Conservation (phyloP, 2,329 filamentous ascomycete genomes). For the Aureobasidium subglaciale region DNA sequence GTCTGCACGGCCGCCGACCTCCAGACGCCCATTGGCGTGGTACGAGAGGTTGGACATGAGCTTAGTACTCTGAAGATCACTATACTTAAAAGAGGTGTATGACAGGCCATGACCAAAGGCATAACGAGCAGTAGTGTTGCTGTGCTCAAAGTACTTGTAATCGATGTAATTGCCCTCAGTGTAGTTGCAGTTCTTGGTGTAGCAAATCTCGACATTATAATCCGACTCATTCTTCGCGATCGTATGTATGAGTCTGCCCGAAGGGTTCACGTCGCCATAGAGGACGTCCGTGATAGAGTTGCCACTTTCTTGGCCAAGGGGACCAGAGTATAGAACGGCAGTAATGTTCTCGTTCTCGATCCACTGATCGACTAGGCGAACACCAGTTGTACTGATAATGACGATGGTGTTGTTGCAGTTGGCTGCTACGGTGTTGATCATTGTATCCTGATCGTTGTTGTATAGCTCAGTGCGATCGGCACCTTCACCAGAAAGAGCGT, state of each 20-base stretch:
- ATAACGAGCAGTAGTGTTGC: slow-evolving; percentile 24
- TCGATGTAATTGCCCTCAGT: slow-evolving; percentile 69
- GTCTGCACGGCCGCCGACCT: slow-evolving; percentile 48
- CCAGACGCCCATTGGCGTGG: slow-evolving; percentile 43
- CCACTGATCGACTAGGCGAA: slow-evolving; percentile 15
- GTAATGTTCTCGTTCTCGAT: slow-evolving; percentile 30
- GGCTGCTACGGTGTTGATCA: slow-evolving; percentile 37
- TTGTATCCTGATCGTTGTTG: slow-evolving; percentile 34
- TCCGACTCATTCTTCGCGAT: slow-evolving; percentile 59
- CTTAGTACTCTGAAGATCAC: slow-evolving; percentile 41
- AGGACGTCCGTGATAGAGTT: slow-evolving; percentile 41
- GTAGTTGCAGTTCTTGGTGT: slow-evolving; percentile 62
- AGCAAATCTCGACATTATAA: slow-evolving; percentile 62
- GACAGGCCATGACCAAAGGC: slow-evolving; percentile 33
- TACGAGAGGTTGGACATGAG: slow-evolving; percentile 71
- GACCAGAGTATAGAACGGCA: slow-evolving; percentile 34
- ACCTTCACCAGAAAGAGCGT: slow-evolving; percentile 44
- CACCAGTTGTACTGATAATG: slow-evolving; percentile 35
- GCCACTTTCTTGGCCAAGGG: slow-evolving; percentile 39
- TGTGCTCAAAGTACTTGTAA: slow-evolving; percentile 61
- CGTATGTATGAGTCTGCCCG: slow-evolving; percentile 62
- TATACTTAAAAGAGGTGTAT: slow-evolving; percentile 30
- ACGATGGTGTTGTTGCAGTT: slow-evolving; percentile 46
- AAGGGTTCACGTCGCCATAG: slow-evolving; percentile 37
- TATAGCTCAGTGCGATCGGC: slow-evolving; percentile 40